phyloP scores from a whole-genome alignment of 129 eudicot genomes.

The Flaveria linearis region DNA sequence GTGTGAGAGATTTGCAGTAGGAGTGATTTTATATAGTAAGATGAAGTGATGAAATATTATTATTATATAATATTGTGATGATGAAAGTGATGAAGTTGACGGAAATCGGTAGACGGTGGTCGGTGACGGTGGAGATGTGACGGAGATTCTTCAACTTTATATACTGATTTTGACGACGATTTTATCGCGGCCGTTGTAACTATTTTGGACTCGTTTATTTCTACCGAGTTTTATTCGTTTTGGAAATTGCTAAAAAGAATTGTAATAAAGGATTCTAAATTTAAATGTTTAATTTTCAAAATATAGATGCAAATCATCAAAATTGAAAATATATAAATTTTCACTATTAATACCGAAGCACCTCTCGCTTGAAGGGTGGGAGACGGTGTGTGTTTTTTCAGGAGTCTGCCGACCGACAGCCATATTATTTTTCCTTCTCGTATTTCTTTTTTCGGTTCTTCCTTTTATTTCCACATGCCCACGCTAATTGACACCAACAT shows the following conservation, averaged over 20 bases:
- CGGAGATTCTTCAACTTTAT: constrained; percentile 23
- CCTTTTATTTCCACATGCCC: too few species aligned
- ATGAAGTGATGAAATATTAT: background rate
- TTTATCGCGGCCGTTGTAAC: constrained; percentile 34
- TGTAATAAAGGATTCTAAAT: background rate
- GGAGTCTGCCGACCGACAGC: too few species aligned
- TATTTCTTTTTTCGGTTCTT: too few species aligned
- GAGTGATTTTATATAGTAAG: background rate
- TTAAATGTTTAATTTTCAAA: too few species aligned
- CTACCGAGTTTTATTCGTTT: background rate
- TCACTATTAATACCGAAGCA: too few species aligned
- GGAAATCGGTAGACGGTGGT: constrained; percentile 38
- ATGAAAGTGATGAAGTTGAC: constrained; percentile 30
- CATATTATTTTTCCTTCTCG: too few species aligned
- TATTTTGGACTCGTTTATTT: constrained; percentile 7
- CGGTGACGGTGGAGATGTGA: constrained; percentile 44
- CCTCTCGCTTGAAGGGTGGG: too few species aligned
- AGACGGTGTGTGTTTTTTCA: too few species aligned
- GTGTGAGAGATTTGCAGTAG: constrained; percentile 24
- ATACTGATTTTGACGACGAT: constrained; percentile 25
- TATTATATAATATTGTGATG: background rate
- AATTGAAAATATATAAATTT: too few species aligned
- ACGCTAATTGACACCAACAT: too few species aligned
- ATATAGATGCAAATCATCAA: too few species aligned
- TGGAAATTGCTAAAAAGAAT: background rate